phyloP scores from a whole-genome alignment of 129 eudicot species.

The Centaurea solstitialis region DNA sequence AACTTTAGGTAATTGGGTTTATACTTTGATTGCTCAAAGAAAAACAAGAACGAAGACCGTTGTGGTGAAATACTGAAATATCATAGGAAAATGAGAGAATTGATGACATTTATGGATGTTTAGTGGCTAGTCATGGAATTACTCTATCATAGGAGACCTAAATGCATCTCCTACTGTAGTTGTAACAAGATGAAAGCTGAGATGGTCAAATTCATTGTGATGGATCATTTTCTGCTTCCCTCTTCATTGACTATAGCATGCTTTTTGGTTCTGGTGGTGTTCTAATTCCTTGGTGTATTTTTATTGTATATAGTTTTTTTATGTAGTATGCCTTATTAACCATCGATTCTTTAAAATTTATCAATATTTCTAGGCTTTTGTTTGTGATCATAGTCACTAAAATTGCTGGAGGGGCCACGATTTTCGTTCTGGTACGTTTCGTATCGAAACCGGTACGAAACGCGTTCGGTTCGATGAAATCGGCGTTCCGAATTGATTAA shows the following conservation, averaged over 20 bases:
- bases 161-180: neutral
- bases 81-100: neutral
- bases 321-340: neutral
- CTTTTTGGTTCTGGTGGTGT: too few relatives aligned
- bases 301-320: too few relatives aligned
- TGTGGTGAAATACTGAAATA: neutral
- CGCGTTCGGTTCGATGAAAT: too few relatives aligned
- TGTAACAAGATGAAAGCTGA: neutral
- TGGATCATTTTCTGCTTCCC: neutral
- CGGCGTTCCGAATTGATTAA: too few relatives aligned
- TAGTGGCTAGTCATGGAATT: neutral
- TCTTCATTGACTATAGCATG: constrained; percentile 7
- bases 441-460: too few relatives aligned
- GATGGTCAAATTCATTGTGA: neutral
- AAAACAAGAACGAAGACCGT: neutral
- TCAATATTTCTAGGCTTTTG: neutral
- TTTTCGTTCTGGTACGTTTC: too few relatives aligned
- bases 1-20: neutral
- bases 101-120: neutral
- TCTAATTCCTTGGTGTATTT: too few relatives aligned
- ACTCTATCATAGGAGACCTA: neutral
- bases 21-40: neutral
- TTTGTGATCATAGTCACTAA: too few relatives aligned
- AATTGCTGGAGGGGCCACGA: too few relatives aligned
- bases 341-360: neutral